Conservation (phyloP, 2,329 filamentous ascomycete genomes). For the Aspergillus sp. region DNA sequence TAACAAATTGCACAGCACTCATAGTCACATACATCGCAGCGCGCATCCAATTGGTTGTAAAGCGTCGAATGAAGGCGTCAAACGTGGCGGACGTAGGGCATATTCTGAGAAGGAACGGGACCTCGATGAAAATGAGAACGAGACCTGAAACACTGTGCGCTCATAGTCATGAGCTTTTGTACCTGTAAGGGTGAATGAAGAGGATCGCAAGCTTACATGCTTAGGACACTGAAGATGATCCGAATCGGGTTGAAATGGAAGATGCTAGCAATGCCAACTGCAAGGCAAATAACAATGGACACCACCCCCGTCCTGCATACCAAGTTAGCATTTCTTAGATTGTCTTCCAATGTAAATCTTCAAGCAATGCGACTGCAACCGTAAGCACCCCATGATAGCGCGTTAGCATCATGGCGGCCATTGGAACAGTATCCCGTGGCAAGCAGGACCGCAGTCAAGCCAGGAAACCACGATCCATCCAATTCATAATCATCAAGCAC, state of each 20-base stretch:
- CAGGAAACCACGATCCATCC: slow-evolving; percentile 15
- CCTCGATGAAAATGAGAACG: slow-evolving; percentile 75
- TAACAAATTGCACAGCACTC: slow-evolving; percentile 77
- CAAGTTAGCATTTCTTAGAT: slow-evolving; percentile 9
- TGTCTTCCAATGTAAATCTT: too few species aligned
- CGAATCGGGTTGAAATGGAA: slow-evolving; percentile 51
- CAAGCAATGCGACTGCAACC: too few species aligned
- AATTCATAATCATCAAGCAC: slow-evolving; percentile 1
- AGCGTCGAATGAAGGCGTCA: slow-evolving; percentile 78
- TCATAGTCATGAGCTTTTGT: slow-evolving; percentile 31
- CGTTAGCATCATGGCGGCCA: neutral
- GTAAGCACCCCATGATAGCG: too few species aligned
- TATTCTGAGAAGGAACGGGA: slow-evolving; percentile 91
- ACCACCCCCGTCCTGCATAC: slow-evolving; percentile 43
- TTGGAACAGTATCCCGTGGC: slow-evolving; percentile 4
- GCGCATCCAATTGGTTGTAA: slow-evolving; percentile 96
- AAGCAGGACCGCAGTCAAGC: slow-evolving; percentile 7
- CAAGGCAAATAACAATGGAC: slow-evolving; percentile 58
- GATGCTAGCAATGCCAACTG: slow-evolving; percentile 60
- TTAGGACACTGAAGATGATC: slow-evolving; percentile 53
- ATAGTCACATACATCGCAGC: slow-evolving; percentile 76
- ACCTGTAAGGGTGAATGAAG: slow-evolving; percentile 4
- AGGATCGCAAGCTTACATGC: slow-evolving; percentile 41
- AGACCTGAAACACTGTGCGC: slow-evolving; percentile 58
- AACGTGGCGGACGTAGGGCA: slow-evolving; percentile 90